Base-by-base conservation (phyloP, 768 basidiomycete genomes). In the Lactifluus rugatus region DNA sequence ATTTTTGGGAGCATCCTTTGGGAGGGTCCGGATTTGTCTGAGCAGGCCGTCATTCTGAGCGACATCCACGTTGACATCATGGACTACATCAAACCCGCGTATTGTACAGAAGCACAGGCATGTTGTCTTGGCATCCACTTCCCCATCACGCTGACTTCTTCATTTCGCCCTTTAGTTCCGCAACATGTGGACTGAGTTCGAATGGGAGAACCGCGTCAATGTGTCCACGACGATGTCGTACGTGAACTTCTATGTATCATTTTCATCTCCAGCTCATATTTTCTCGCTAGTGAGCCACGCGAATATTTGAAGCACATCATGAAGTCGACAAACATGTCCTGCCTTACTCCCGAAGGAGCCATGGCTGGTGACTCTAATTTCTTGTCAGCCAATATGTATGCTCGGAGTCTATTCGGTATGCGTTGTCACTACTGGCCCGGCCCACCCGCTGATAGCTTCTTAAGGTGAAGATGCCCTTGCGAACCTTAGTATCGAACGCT, bases 131-230 rank as follows among this genome's bases (percentile, higher is more conserved):
- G 16, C 4, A n/a, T 46, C 31, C 31, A 8, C 41, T 28, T 37
- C 19, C 13, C 31, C 25, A 36, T 26, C 44, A 34, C 34, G 17
- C 52, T 52, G 52, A 44, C 21, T 28, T 57, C 21, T 37, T 57
- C 13, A 28, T 36, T 32, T 39, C 39, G 26, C 54, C 49, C 14
- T 45, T 8, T 66, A 94, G 88, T 95, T 95, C 83, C 83, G 95
- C 32, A 90, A 83, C 70, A 95, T 95, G 93, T 96, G 95, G 95
- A 99, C 94, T 26, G 96, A 98, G 71, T 99, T 99, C 67, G 95
- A 99, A 71, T 99, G 95, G 95, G 95, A 99, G 79, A 99, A 99
- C 74, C 82, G 94, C 66, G 95, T 98, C 55, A 97, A 97, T 68
- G 90, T 97, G 54, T 85, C 84, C 63, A 89, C 85, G 47, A 72